Conservation (phyloP, 768 basidiomycete species). For the Multifurca ochricompacta region DNA sequence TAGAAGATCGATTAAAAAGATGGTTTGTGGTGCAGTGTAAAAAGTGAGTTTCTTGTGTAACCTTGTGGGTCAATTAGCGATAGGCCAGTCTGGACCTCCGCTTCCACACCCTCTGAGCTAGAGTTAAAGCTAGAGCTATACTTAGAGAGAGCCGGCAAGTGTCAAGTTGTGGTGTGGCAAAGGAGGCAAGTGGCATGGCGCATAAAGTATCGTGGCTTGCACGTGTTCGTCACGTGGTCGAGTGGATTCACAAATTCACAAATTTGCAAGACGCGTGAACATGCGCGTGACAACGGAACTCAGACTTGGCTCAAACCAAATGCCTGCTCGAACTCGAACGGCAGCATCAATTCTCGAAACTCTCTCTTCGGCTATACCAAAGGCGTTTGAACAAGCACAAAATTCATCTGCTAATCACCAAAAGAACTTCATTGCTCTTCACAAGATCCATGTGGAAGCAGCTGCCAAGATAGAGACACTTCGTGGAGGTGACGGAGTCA, state of each 20-base stretch:
- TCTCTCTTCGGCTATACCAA: conserved; percentile 35
- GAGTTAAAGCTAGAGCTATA: too few relatives aligned
- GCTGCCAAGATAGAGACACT: conserved; percentile 43
- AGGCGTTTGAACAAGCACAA: conserved; percentile 79
- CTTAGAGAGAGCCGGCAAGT: too few relatives aligned
- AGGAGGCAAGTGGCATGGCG: too few relatives aligned
- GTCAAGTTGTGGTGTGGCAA: too few relatives aligned
- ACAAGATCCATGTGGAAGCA: conserved; percentile 69
- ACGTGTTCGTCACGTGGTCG: conserved; percentile 5
- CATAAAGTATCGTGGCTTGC: not conserved
- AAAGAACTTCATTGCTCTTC: conserved; percentile 78
- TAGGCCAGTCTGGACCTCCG: too few relatives aligned
- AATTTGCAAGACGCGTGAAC: not conserved
- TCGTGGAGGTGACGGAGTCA: conserved; percentile 41
- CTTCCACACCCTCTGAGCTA: too few relatives aligned
- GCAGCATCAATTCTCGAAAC: conserved; percentile 27
- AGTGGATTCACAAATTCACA: not conserved
- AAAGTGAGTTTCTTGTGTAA: too few relatives aligned
- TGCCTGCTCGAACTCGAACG: conserved; percentile 25
- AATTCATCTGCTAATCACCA: conserved; percentile 69
- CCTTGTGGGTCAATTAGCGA: too few relatives aligned
- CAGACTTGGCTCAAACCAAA: not conserved
- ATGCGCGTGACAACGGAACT: not conserved
- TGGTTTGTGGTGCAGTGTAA: too few relatives aligned
- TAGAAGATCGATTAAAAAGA: not conserved